Conservation (phyloP, 2,329 filamentous ascomycete species). For the Coniella vitis region DNA sequence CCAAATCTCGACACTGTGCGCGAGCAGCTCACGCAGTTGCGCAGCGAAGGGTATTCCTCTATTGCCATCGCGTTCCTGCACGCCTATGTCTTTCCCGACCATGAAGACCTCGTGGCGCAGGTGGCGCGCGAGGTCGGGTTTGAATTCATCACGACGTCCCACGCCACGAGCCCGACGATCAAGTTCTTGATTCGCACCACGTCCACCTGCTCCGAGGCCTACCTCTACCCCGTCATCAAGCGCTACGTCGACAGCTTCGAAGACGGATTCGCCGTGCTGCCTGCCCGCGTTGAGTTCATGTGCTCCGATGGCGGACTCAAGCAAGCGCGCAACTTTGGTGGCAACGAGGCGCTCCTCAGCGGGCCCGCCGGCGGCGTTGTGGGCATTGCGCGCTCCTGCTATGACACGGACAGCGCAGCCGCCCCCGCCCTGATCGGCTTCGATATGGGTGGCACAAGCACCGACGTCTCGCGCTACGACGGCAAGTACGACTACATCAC, state of each 20-base stretch:
- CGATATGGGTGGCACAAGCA: constrained; percentile 57
- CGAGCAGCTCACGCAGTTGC: constrained; percentile 51
- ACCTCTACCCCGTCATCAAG: constrained; percentile 63
- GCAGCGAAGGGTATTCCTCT: constrained; percentile 42
- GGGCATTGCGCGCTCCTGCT: constrained; percentile 62
- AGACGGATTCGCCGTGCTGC: constrained; percentile 55
- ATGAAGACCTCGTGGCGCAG: constrained; percentile 55
- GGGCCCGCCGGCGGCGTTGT: constrained; percentile 67
- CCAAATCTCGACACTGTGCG: constrained; percentile 44
- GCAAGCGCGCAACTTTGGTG: constrained; percentile 52
- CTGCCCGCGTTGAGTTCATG: constrained; percentile 60
- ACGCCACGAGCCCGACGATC: constrained; percentile 64
- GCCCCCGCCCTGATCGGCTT: constrained; percentile 51
- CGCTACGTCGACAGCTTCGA: constrained; percentile 62
- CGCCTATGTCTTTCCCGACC: constrained; percentile 60
- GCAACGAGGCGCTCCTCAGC: constrained; percentile 58
- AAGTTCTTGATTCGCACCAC: constrained; percentile 62
- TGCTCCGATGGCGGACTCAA: constrained; percentile 42
- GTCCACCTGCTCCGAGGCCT: constrained; percentile 64
- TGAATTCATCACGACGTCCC: constrained; percentile 58
- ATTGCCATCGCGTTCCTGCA: constrained; percentile 56
- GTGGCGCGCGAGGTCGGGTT: constrained; percentile 54
- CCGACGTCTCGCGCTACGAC: constrained; percentile 63
- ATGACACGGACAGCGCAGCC: constrained; percentile 57
- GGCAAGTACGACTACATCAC: constrained; percentile 67